Percentiles rank a stretch among this genome's conserved stretches.
Conservation (phyloP, 164 flowering plant genomes). For the Taxillus chinensis region DNA sequence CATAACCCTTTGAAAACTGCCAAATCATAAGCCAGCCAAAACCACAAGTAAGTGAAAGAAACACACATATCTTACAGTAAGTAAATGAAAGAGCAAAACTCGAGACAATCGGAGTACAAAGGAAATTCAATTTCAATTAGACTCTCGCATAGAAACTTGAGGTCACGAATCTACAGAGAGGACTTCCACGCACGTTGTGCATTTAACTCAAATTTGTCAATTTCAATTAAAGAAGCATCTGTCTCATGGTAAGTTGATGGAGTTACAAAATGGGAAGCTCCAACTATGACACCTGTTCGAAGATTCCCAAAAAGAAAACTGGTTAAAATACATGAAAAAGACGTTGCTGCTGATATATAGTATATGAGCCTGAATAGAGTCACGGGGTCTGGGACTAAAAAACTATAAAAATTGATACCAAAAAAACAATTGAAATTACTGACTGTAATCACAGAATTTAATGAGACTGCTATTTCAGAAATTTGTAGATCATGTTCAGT, state of each 20-base stretch:
- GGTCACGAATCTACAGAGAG: conserved; percentile 2
- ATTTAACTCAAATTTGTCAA: conserved; percentile 40
- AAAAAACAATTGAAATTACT: too few species aligned
- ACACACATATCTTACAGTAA: neutral
- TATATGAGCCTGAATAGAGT: neutral
- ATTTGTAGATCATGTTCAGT: too few species aligned
- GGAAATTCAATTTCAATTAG: neutral
- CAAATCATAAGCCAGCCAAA: too few species aligned
- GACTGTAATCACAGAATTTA: too few species aligned
- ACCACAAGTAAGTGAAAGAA: conserved; percentile 5
- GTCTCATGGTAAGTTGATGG: conserved; percentile 46
- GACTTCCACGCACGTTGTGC: conserved; percentile 37
- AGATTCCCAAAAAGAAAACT: neutral
- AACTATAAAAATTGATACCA: too few species aligned
- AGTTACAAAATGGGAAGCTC: conserved; percentile 45
- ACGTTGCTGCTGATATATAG: neutral
- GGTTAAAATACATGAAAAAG: neutral
- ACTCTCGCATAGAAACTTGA: neutral
- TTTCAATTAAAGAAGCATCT: conserved; percentile 38
- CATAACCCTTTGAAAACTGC: conserved; percentile 72
- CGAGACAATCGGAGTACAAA: neutral
- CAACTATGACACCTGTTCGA: conserved; percentile 47
- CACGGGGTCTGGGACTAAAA: too few species aligned
- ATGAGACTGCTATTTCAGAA: too few species aligned
- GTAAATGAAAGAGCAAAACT: neutral